Evolutionary conservation across 805 yeast species (phyloP), one percentile per base, ranked within the genome.

Genomic region (Starmerella apis): DNA sequence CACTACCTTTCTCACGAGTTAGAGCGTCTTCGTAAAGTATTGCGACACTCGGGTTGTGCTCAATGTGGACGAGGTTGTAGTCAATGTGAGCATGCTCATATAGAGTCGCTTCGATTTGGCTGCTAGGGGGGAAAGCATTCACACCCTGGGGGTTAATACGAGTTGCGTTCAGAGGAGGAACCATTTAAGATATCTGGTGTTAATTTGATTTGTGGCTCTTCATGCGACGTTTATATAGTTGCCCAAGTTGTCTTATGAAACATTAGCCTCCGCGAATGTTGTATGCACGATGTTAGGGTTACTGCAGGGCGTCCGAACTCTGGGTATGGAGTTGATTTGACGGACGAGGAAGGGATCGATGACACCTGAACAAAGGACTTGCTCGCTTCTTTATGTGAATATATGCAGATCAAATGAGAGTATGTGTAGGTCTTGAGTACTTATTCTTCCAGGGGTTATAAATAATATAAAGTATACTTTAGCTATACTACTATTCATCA

Each of bases 1-100:
- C 87, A 38, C 96, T 88, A 52, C 94, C 88, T 63, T 78, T 79
- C 72, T 90, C 98, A 58, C 77, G 72, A 11, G 68, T 69, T 54
- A 90, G 75, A 55, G 94, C 97, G 66, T 92, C 98, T 68, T 90
- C 97, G 72, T 90, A 92, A 54, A 90, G 74, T 41, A 86, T 78
- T 58, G 97, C 94, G 27, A 88, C 84, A 36, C 96, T 83, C 46
- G 97, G 87, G 67, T 92, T 90, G 74, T 90, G 94, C 57, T 67
- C 68, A 54, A 70, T 70, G 56, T 68, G 58, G 52, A 64, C 71
- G 65, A 67, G 57, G 62, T 58, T 60, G 63, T 62, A 66, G 59
- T 70, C 70, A 46, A 70, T 70, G 60, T 68, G 71, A 24, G 74
- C 74, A 37, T 45, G 49, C 50, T 66, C 62, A 59, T 62, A 62